Base-by-base conservation (phyloP, 208 protist genomes). In the Leishmania major region DNA sequence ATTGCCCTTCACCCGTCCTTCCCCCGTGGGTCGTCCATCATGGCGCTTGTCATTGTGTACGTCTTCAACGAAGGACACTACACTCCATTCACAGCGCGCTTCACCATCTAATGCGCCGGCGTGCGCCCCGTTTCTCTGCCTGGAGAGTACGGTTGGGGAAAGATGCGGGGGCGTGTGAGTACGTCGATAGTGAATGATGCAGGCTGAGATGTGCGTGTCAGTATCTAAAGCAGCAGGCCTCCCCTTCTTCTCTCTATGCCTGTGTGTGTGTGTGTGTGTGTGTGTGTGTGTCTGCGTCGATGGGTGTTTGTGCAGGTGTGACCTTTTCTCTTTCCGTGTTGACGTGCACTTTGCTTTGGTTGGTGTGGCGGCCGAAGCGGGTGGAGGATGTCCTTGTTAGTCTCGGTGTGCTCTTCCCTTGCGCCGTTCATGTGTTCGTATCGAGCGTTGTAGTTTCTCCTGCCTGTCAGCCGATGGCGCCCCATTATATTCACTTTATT, bases 1-100 rank as follows among this genome's bases (percentile, higher is more conserved):
- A 95, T 97, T 55, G 94, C 94, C 73, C 85, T 97, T 57, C 94
- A 97, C 79, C 92, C 94, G 25, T 96, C 92, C 55, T 96, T 91
- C 78, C 91, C 94, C 5, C 89, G 91, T 10, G 92, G 83, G 22
- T 90, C 91, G 47, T 92, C 91, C 62, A 86, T 97, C 31, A 91
- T 96, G 86, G 81, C 94, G 80, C 73, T 97, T 45, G 92, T 97
- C 25, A 86, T 93, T 13, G 87, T 92, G 47, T 97, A 97, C 81
- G 78, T 97, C 11, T 88, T 94, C 17, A 57, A 71, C 25, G 88
- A 95, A 19, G 91, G 90, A 13, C 80, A 84, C 66, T 97, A 96
- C 82, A 88, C 84, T 3, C 88, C 91, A 10, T 95, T 91, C 84
- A 82, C 88, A 4, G 76, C 92, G 10, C 86, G 94, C 35, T 92